phyloP scores from a whole-genome alignment of 169 alveolate species.

The Plasmodium malariae region DNA sequence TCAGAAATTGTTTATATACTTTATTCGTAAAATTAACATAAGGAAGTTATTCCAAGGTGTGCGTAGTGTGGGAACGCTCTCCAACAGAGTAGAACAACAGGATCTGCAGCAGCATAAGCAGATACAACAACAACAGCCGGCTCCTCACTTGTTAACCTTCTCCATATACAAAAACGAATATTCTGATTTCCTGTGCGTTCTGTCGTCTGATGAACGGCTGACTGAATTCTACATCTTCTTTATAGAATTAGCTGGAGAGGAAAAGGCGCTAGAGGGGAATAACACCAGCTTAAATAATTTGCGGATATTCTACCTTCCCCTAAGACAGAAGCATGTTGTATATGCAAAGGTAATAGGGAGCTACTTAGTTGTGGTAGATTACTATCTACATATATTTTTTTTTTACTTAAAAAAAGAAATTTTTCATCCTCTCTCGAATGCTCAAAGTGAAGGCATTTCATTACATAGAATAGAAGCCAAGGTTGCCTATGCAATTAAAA shows the following conservation, averaged over 20 bases:
- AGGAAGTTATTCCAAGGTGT: background rate
- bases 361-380: slow-evolving; percentile 32
- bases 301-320: background rate
- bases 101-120: background rate
- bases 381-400: slow-evolving; percentile 16
- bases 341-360: slow-evolving; percentile 48
- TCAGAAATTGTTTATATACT: slow-evolving; percentile 37
- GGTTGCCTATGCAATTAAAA: background rate
- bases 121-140: background rate
- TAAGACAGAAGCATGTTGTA: slow-evolving; percentile 2
- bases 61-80: too few relatives aligned
- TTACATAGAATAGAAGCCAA: background rate
- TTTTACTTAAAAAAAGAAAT: slow-evolving; percentile 20
- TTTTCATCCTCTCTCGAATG: background rate
- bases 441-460: background rate
- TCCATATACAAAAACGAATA: slow-evolving; percentile 14
- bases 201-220: background rate
- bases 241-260: slow-evolving; percentile 9
- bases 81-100: background rate
- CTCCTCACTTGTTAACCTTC: background rate
- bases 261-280: background rate
- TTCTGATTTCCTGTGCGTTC: slow-evolving; percentile 23
- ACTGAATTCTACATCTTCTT: slow-evolving; percentile 18
- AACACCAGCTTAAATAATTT: slow-evolving; percentile 6
- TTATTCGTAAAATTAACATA: slow-evolving; percentile 13